Base-by-base conservation (phyloP, 2,329 filamentous ascomycete genomes). In the Pseudovirgaria hyperparasitica region DNA sequence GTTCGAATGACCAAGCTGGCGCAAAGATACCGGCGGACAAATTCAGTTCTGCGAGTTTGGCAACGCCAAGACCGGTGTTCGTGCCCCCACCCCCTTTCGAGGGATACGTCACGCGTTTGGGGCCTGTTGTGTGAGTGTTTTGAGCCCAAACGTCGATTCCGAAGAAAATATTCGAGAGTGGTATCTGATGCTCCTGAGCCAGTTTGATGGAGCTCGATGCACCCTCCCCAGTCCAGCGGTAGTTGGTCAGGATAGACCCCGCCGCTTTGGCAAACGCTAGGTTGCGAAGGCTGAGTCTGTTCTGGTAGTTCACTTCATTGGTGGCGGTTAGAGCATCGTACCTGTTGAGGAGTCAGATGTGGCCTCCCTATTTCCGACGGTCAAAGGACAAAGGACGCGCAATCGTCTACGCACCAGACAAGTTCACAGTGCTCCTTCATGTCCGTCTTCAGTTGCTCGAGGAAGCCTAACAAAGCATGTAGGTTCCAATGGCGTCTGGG, bases 111-210 rank as follows among this genome's bases (percentile, higher is more conserved):
- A 46, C 28, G 18, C 55, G 43, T 10, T 42, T 43, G 13, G 45
- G 45, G 4, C 33, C 41, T 9, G 45, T 29, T 3, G 32, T 41
- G 6, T 37, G 39, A 7, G 31, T 45, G 23, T 59, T 60, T 27
- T 62, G 58, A 6, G 60, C 59, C 47, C 58, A 63, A 5, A 60
- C 52, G 30, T 64, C 60, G 16, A 63, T 49, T 4, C 59, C 60
- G 30, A 59, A 56, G 32, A 47, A 54, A 3, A 62, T 31, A 8
- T 51, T 38, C 7, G 35, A 16, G 2, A 32, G 28, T 3, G 41
- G 32, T 3, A 60, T 22, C 1, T 35, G 25, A 10, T 41, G 35
- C 5, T 45, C 31, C 6, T 37, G 5, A 9, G 46, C 42, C 5
- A 55, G 24, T 5, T 41, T 25, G 19, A 38, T 33, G 6, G 53